Base-by-base conservation (phyloP, 208 protist genomes). In the Trichomonas tenax region DNA sequence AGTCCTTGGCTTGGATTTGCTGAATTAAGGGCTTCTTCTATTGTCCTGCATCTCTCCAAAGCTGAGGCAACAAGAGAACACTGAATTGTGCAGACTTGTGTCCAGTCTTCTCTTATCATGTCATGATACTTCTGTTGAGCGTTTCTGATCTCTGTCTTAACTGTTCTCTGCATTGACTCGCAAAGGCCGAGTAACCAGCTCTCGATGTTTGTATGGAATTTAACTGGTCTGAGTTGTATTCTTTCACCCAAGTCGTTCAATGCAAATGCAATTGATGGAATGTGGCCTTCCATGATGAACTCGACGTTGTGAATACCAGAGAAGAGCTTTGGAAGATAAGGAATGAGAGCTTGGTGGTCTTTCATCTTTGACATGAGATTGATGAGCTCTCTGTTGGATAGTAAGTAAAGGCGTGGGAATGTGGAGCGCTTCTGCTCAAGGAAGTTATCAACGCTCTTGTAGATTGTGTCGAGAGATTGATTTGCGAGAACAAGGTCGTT, bases 131-230 rank as follows among this genome's bases (percentile, higher is more conserved):
- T 95, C 34, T 45, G 15, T 48, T 45, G 10, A 15, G 96, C 82
- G 36, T 90, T 41, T 58, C 84, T 95, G 2, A 97, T 88, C 41
- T 45, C 21, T 45, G 58, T 84, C 6, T 82, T 72, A 34, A 97
- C 10, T 45, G 95, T 63, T 36, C n/a, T 26, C 38, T 63, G 88
- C 48, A 95, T 96, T 96, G 15, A 31, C 36, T 95, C 26, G 97
- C 99, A 98, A 95, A 99, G 98, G 95, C 99, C 98, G n/a, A 98
- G 98, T 96, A 99, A 98, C 99, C 99, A 99, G 96, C 98, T 98
- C 97, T 99, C 99, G 45, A 99, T 98, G 11, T 98, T 97, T 45
- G 98, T 99, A 38, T 98, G 34, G 31, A 96, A 72, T 96, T 98
- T 98, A 97, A 98, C 98, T 96, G 99, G 97, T 51, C 97, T 97